Base-by-base conservation (phyloP, 2,329 filamentous ascomycete species). In the Xylariaceae sp. region DNA sequence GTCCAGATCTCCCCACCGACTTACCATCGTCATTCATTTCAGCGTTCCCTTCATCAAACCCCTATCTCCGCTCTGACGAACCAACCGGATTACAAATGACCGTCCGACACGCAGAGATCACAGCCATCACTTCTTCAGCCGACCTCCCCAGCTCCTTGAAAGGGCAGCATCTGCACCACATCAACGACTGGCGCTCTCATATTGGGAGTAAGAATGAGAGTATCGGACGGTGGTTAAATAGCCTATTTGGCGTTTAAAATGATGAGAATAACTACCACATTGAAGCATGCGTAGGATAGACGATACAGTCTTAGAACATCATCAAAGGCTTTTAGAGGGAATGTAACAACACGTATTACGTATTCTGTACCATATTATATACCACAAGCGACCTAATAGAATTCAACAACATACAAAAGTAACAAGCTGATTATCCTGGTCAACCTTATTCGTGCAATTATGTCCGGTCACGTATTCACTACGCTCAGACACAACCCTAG, bases 21-120 rank as follows among this genome's bases (percentile, higher is more conserved):
- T 70, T 87, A 3, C 75, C 74, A 5, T 54, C 68, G 28, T 71
- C 71, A 40, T 71, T 75, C 52, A 62, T 57, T 10, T 60, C 67
- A 1, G 45, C 64, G 1, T 61, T 73, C 34, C 70, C 67, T 2
- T 63, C 38, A 6, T 31, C n/a, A 5, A 18, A 33, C 16, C 22
- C 48, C 22, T 3, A 31, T 9, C n/a, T 14, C 31, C 7, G 40
- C 6, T 14, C 34, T 39, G 18, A 31, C 38, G 12, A 44, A 14
- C 31, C 12, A 40, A 18, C 47, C 51, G 13, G 54, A 33, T 38
- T 59, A 12, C 51, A 49, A 36, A 66, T 76, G 49, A 73, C 68
- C 2, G 66, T 70, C 28, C 71, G 73, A 1, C 71, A 75, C 50
- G 73, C 72, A 11, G 61, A 67, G 52, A 68, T 77, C 38, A 59